These are phyloP conservation scores for Solanum tarapatanum DNA, from an alignment of 257 asterid genomes.

Conservation along the genomic window DNA sequence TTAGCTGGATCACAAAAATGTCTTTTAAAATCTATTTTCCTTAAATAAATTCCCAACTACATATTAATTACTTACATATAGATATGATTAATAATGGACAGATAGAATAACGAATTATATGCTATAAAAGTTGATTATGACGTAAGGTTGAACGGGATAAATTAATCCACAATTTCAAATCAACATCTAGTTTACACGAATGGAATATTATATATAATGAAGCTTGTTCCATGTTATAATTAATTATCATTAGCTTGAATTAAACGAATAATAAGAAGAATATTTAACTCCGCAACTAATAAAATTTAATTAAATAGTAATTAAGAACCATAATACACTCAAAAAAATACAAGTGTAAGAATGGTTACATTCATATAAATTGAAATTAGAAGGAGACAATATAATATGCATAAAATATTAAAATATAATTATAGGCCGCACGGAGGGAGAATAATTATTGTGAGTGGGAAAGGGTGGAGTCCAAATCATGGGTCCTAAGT, in stretches of 20 bases:
- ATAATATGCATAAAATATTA: constrained; percentile 7
- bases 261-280: background rate
- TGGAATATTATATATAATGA: background rate
- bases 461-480: constrained; percentile 21
- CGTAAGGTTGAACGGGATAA: background rate
- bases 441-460: constrained; percentile 27
- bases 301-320: background rate
- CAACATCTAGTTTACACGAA: background rate
- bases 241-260: background rate
- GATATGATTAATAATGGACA: background rate
- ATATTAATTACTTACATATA: too few relatives aligned
- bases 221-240: background rate
- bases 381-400: constrained; percentile 7
- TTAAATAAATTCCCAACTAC: background rate
- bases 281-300: background rate
- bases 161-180: background rate
- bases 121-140: background rate
- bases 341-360: background rate
- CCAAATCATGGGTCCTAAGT: constrained; percentile 29
- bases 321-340: background rate
- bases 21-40: background rate
- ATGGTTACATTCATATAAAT: background rate
- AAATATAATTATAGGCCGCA: constrained; percentile 21
- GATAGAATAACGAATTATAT: background rate
- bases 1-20: background rate